Evolutionary conservation across 768 basidiomycete species (phyloP), one percentile per base, ranked within the genome.

Genomic region (Tylopilus felleus): DNA sequence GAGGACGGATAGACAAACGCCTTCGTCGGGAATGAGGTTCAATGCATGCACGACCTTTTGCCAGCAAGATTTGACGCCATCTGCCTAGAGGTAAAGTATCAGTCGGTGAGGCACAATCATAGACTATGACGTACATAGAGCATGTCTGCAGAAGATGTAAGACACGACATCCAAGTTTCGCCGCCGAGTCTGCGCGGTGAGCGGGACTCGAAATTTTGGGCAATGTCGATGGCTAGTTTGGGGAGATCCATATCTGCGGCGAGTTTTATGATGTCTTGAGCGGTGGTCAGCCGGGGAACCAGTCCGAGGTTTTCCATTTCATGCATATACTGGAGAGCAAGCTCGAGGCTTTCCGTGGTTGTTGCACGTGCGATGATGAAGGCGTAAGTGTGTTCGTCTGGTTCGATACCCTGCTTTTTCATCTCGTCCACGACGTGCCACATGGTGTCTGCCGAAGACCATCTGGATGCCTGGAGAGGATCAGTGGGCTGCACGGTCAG

Each of bases 191-290:
- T 77, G 33, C 85, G 78, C 27, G 78, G 69, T 5, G 83, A 79
- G 6, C 73, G 63, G 36, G 68, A 61, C 61, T 93, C 90, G 49
- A 80, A 89, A 56, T 77, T 72, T 4, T 74, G 68, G 0, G 85
- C 83, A 14, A 94, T 64, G 49, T 93, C 90, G 44, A 91, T 67
- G 3, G 90, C 90, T 23, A 94, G 75, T 47, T 82, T 78, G 1
- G 89, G 77, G 52, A 78, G 73, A 21, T 81, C 80, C 45, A 74
- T 67, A 0, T 76, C 64, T 5, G 86, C 80, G 4, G 84, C 82
- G 25, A 83, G 64, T 9, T 65, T 62, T 46, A 92, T 76, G 41
- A 90, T 68, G 10, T 66, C 71, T 55, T 84, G 78, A 0, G 78
- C 77, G 5, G 81, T 75, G 9, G 68, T 64, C 13, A 83, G 65